Base-by-base conservation (phyloP, 306 rosid genomes). In the Fragaria vesca region DNA sequence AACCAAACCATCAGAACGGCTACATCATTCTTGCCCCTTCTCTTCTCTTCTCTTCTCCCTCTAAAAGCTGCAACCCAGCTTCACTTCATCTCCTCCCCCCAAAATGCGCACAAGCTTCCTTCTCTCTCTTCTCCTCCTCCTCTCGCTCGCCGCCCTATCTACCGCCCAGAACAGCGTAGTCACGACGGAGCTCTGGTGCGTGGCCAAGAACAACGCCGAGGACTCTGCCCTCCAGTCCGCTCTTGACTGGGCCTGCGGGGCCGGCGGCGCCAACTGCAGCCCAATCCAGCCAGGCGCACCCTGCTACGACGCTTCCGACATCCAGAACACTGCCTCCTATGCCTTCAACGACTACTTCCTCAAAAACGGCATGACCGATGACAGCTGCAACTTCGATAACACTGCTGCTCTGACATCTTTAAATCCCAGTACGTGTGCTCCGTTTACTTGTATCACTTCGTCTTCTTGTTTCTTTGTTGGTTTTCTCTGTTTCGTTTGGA, bases 181-280 rank as follows among this genome's bases (percentile, higher is more conserved):
- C 8, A 47, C 81, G 60, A 83, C 71, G 79, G 88, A 93, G 84
- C 94, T 95, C 5, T 95, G 99, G 97, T 95, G 99, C 83, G 99
- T 93, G 81, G 97, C 97, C 12, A 95, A 88, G 87, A 95, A 95
- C 86, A 91, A 93, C 90, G 96, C 96, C 11, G 97, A 90, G 66
- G 99, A 96, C 34, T 55, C 92, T 18, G 83, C 91, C 7, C 83
- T 96, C 45, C 93, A 80, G 85, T 1, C 89, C 11, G 97, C 99
- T 2, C 82, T 93, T 12, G 88, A 88, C 55, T 95, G 99, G 99
- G 97, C 93, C 5, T 96, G 99, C 73, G 94, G 98, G 5, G 81
- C 91, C 0, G 97, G 97, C 0, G 98, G 92, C 10, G 88, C 90
- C 40, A 88, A 93, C 74, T 96, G 99, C 76, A 32, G 87, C 57